These are phyloP conservation scores for Lentinula aciculospora DNA, from an alignment of 768 basidiomycete genomes.

Conservation along the genomic window DNA sequence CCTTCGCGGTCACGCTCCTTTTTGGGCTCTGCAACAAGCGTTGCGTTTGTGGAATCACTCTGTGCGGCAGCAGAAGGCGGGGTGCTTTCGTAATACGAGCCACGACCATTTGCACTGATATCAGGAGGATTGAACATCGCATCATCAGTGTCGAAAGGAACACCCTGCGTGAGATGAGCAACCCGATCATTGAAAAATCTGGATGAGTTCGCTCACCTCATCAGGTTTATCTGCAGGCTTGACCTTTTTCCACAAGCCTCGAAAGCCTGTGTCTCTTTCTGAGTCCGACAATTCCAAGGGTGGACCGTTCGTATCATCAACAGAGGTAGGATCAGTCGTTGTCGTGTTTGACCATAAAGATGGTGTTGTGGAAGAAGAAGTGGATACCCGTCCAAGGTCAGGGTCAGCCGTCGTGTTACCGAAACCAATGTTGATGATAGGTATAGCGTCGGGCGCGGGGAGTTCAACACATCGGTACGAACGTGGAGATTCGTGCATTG, in stretches of 20 bases:
- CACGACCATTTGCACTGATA: slow-evolving; percentile 23
- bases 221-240: slow-evolving; percentile 81
- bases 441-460: background rate
- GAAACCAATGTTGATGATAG: background rate
- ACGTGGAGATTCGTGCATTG: background rate
- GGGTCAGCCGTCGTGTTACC: background rate
- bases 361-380: background rate
- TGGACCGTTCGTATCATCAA: background rate
- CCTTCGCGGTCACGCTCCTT: slow-evolving; percentile 24
- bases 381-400: background rate
- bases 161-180: slow-evolving; percentile 35
- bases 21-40: background rate
- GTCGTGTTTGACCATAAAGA: background rate
- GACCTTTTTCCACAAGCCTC: slow-evolving; percentile 73
- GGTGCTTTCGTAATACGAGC: slow-evolving; percentile 23
- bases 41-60: background rate
- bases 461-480: background rate
- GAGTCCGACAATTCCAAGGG: background rate
- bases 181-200: background rate
- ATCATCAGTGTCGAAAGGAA: slow-evolving; percentile 75
- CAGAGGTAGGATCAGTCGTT: background rate
- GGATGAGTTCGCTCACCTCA: slow-evolving; percentile 36
- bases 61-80: background rate
- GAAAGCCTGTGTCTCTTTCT: slow-evolving; percentile 50
- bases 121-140: slow-evolving; percentile 72